Percentiles rank a stretch among this genome's conserved stretches.
phyloP scores from a whole-genome alignment of 148 eudicot species.

The Silene conica region DNA sequence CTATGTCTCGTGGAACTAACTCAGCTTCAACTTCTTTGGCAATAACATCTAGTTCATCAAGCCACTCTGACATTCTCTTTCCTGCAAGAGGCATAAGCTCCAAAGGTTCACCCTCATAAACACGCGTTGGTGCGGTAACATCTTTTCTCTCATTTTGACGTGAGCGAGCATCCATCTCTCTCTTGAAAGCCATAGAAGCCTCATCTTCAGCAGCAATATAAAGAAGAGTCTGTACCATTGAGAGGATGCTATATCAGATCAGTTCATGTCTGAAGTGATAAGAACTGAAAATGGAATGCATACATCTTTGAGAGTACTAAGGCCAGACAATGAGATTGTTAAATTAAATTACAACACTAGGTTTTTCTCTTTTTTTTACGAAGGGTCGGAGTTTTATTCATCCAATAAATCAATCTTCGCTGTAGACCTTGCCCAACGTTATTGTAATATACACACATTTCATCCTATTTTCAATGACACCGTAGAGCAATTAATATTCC shows the following conservation, averaged over 20 bases:
- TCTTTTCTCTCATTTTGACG: constrained; percentile 52
- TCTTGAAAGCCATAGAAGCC: constrained; percentile 63
- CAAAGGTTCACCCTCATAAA: constrained; percentile 41
- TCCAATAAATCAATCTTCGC: background rate
- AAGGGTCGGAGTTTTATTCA: background rate
- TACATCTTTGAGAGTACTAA: background rate
- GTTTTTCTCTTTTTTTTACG: too few species aligned
- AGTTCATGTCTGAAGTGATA: background rate
- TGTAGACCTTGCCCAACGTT: background rate
- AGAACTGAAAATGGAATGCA: background rate
- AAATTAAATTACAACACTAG: background rate
- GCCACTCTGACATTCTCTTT: constrained; percentile 68
- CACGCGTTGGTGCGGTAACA: constrained; percentile 22
- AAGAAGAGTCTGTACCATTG: constrained; percentile 57
- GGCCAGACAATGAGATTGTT: background rate
- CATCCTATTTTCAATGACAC: background rate
- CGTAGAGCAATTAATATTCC: background rate
- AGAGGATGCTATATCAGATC: constrained; percentile 14
- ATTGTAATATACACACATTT: background rate
- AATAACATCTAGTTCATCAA: constrained; percentile 68
- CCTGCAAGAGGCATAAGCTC: constrained; percentile 64
- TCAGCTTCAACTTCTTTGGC: constrained; percentile 82
- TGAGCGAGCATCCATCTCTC: constrained; percentile 62
- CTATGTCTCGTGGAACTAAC: constrained; percentile 76
- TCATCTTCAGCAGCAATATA: constrained; percentile 86